Percentiles rank a stretch among this genome's conserved stretches.
These are phyloP conservation scores for Psilocybe cyanescens DNA, from an alignment of 768 basidiomycete species.

Conservation along the genomic window DNA sequence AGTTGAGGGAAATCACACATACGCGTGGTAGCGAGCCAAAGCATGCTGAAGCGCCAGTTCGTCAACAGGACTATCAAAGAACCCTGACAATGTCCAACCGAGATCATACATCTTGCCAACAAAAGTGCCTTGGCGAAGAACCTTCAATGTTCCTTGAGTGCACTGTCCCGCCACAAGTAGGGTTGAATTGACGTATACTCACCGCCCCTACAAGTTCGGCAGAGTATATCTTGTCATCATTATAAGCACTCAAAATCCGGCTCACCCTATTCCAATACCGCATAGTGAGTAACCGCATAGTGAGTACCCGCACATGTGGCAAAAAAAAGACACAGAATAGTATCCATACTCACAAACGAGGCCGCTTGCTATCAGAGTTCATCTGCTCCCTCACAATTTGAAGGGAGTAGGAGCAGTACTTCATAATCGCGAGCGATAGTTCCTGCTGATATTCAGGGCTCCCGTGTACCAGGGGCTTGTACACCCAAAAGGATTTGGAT, in stretches of 20 bases:
- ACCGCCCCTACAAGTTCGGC: conserved; percentile 65
- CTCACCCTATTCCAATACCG: not conserved
- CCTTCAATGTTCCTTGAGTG: conserved; percentile 23
- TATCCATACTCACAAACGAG: not conserved
- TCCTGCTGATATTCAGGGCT: conserved; percentile 2
- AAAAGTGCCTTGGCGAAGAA: conserved; percentile 61
- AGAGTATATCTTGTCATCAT: conserved; percentile 54
- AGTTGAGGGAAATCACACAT: conserved; percentile 12
- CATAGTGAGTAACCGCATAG: too few species aligned
- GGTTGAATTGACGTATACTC: conserved; percentile 9
- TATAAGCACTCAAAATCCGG: conserved; percentile 54
- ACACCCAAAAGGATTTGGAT: not conserved
- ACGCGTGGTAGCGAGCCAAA: conserved; percentile 64
- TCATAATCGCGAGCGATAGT: conserved; percentile 14
- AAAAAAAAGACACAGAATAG: too few species aligned
- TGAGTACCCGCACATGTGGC: too few species aligned
- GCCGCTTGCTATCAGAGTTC: too few species aligned
- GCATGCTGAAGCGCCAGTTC: conserved; percentile 49
- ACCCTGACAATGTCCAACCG: conserved; percentile 49
- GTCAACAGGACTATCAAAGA: conserved; percentile 40
- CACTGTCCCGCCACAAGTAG: not conserved
- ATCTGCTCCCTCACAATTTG: too few species aligned
- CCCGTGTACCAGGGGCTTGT: not conserved
- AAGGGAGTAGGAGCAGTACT: not conserved
- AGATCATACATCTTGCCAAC: conserved; percentile 54